A percentile compares a stretch with the other conserved stretches of the same genome.
Conservation (phyloP, 192 early-diverging fungal species). For the Gonapodya prolifera region DNA sequence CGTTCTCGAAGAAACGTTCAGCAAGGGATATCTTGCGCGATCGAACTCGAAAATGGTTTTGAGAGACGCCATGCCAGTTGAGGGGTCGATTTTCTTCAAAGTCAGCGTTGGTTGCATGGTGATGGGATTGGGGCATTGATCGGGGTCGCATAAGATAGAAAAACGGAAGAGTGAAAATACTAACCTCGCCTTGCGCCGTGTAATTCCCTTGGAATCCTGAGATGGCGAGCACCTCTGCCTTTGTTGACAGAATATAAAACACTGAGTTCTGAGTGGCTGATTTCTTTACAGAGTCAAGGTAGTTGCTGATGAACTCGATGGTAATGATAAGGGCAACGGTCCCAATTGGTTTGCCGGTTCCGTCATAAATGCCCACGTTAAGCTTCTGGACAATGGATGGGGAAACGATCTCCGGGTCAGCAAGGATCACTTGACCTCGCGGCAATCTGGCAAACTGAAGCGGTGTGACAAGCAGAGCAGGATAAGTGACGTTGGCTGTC, state of each 20-base stretch:
- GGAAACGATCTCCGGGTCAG: background rate
- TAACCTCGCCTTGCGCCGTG: background rate
- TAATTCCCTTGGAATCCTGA: background rate
- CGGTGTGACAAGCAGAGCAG: background rate
- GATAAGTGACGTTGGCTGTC: background rate
- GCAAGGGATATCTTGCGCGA: background rate
- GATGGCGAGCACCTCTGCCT: background rate
- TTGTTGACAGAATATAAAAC: background rate
- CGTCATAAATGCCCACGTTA: background rate
- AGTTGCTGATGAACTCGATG: background rate
- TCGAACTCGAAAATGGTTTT: background rate
- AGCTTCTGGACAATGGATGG: background rate
- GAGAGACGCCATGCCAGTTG: background rate
- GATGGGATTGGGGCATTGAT: no score
- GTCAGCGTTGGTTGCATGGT: background rate
- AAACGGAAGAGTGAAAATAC: background rate
- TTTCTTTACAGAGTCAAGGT: background rate
- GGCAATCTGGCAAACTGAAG: background rate
- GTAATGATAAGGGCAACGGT: background rate
- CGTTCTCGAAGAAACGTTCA: background rate
- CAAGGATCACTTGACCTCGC: background rate
- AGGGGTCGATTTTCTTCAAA: background rate
- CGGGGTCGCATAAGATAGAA: background rate
- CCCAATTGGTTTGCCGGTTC: background rate
- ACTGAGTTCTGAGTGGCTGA: background rate